Conservation (phyloP, 805 yeast genomes). For the Pichia sporocuriosa region DNA sequence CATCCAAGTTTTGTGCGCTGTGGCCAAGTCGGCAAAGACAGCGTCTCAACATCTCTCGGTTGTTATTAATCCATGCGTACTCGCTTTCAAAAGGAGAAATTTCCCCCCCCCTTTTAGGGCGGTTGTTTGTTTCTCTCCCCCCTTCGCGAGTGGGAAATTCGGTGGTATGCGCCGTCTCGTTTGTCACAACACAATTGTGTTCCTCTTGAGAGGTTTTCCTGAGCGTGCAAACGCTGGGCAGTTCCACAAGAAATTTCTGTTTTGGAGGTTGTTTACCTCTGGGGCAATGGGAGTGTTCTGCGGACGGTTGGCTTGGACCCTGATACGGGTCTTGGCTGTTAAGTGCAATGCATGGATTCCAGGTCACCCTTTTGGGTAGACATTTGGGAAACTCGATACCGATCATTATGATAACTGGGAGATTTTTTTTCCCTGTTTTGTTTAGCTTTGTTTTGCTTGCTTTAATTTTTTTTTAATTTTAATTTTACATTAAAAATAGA, state of each 20-base stretch:
- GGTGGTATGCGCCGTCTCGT: constrained; percentile 29
- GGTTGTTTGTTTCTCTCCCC: constrained; percentile 2
- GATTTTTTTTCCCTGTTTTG: constrained; percentile 1
- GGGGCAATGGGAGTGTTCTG: constrained; percentile 32
- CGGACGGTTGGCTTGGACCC: constrained; percentile 30
- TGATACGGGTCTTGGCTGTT: constrained; percentile 20
- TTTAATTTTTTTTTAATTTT: no score
- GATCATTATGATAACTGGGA: constrained; percentile 26
- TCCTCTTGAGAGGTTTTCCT: constrained; percentile 33
- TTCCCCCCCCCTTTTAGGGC: neutral
- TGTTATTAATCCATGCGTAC: constrained; percentile 30
- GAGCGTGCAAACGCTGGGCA: constrained; percentile 35
- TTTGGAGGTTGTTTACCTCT: no score
- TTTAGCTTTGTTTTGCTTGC: neutral
- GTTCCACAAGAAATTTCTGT: constrained; percentile 30
- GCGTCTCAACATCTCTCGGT: constrained; percentile 6
- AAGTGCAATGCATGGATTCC: constrained; percentile 35
- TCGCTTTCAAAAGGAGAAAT: constrained; percentile 27
- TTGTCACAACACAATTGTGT: constrained; percentile 19
- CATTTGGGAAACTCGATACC: constrained; percentile 35
- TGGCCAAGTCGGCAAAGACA: constrained; percentile 14
- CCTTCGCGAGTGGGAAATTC: constrained; percentile 35
- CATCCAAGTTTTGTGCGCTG: neutral
- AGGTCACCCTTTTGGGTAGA: neutral
- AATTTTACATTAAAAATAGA: neutral